A percentile compares a stretch with the other conserved stretches of the same genome.
Evolutionary conservation across 805 yeast genomes (phyloP).

Genomic region (Candida anglica): DNA sequence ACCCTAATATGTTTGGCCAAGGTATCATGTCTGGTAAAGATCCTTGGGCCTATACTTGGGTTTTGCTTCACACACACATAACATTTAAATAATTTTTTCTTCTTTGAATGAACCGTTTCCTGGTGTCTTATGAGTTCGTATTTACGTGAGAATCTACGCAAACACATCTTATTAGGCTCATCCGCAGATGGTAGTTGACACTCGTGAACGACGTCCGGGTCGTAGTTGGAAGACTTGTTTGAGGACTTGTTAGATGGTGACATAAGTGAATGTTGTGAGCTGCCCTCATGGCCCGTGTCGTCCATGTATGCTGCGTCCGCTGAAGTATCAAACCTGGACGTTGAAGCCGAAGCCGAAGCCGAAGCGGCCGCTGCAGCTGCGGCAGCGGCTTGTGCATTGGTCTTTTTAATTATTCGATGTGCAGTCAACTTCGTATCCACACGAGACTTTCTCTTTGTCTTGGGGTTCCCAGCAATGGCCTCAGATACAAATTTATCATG

Average conservation of each 20-base stretch:
- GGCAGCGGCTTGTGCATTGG: constrained; percentile 1
- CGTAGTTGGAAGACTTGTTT: constrained; percentile 38
- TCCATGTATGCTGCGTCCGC: background rate
- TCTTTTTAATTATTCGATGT: constrained; percentile 1
- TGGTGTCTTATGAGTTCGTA: constrained; percentile 94
- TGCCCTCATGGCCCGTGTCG: background rate
- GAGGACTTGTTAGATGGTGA: constrained; percentile 14
- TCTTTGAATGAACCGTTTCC: constrained; percentile 90
- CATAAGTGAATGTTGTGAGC: too few relatives aligned
- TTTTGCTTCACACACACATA: constrained; percentile 75
- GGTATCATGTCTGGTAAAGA: constrained; percentile 93
- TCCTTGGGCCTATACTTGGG: constrained; percentile 56
- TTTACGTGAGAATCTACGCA: constrained; percentile 51
- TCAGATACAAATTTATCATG: constrained; percentile 20
- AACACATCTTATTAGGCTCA: constrained; percentile 35
- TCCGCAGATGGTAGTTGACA: constrained; percentile 44
- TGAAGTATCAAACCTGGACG: background rate
- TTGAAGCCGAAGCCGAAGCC: background rate
- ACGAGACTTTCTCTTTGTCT: constrained; percentile 15
- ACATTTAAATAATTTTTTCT: constrained; percentile 82
- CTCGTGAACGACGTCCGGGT: constrained; percentile 44
- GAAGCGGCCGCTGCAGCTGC: background rate
- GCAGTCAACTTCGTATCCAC: constrained; percentile 21
- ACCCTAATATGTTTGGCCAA: constrained; percentile 78
- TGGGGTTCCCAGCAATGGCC: constrained; percentile 11